Evolutionary conservation across 305 asterid genomes (phyloP).

Genomic region (Fraxinus velutina): DNA sequence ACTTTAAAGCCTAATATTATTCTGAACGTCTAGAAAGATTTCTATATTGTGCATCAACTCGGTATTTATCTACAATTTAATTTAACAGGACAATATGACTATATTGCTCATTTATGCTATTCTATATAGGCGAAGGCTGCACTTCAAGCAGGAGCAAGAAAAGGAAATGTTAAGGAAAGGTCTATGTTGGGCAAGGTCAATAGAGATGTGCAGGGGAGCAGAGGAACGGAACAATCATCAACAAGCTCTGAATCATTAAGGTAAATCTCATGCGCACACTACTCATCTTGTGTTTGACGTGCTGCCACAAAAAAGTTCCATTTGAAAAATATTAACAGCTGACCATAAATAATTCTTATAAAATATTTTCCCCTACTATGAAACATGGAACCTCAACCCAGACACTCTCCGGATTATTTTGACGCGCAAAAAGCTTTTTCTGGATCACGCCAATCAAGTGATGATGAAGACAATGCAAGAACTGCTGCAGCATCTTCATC

Average conservation of each 20-base stretch:
- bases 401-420: conserved; percentile 67
- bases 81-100: conserved; percentile 8
- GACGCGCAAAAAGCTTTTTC: conserved; percentile 71
- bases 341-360: conserved; percentile 13
- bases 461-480: conserved; percentile 63
- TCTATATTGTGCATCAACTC: not conserved
- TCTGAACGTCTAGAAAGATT: not conserved
- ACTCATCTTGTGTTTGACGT: conserved; percentile 1
- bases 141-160: conserved; percentile 69
- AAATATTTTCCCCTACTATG: conserved; percentile 11
- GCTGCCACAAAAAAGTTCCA: conserved; percentile 1
- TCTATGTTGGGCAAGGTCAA: conserved; percentile 51
- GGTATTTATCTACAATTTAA: conserved; percentile 1
- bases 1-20: not conserved
- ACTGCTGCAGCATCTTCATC: conserved; percentile 58
- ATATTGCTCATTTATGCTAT: conserved; percentile 28
- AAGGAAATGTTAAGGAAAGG: conserved; percentile 70
- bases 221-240: conserved; percentile 46
- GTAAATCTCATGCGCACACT: conserved; percentile 30
- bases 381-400: conserved; percentile 31
- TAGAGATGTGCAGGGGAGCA: conserved; percentile 59
- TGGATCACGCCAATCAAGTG: conserved; percentile 55
- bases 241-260: conserved; percentile 59
- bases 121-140: conserved; percentile 78
- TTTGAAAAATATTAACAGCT: not conserved